phyloP scores from a whole-genome alignment of 257 asterid genomes.

The Nicotiana noctiflora region DNA sequence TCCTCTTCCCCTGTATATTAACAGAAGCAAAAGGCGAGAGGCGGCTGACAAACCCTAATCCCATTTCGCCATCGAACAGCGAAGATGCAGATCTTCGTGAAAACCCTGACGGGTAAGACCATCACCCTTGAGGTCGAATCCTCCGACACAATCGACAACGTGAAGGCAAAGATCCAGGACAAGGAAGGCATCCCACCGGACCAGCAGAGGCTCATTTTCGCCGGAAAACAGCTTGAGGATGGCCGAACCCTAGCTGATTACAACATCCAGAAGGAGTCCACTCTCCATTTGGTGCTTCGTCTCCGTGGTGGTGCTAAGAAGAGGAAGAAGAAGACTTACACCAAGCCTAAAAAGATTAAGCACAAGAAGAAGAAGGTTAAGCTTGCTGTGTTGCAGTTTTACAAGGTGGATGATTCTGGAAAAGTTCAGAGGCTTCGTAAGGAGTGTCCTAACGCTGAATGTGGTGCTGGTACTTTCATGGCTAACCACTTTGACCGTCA shows the following conservation, averaged over 20 bases:
- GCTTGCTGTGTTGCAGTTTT: slow-evolving; percentile 6
- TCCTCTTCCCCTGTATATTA: neutral
- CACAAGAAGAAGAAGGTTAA: slow-evolving; percentile 10
- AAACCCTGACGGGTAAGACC: neutral
- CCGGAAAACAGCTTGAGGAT: slow-evolving; percentile 3
- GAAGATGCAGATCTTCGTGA: slow-evolving; percentile 12
- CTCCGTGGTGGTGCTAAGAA: slow-evolving; percentile 6
- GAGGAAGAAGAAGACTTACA: slow-evolving; percentile 14
- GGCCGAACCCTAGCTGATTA: neutral
- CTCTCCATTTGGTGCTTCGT: slow-evolving; percentile 4
- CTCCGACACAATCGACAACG: slow-evolving; percentile 10
- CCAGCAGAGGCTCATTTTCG: slow-evolving; percentile 4
- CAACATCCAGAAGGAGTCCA: slow-evolving; percentile 6
- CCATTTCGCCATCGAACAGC: neutral
- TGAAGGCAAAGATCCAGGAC: slow-evolving; percentile 4
- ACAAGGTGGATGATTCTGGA: slow-evolving; percentile 8
- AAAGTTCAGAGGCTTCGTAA: neutral
- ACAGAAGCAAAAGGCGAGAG: neutral
- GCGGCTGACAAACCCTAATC: slow-evolving; percentile 3
- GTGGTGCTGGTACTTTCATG: slow-evolving; percentile 11
- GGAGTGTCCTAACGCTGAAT: slow-evolving; percentile 7
- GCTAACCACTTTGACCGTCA: slow-evolving; percentile 11
- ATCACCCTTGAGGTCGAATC: slow-evolving; percentile 6
- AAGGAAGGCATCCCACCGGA: slow-evolving; percentile 8
- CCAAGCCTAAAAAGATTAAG: slow-evolving; percentile 8